Base-by-base conservation (phyloP, 2,329 filamentous ascomycete species). In the Alternaria arbusti region DNA sequence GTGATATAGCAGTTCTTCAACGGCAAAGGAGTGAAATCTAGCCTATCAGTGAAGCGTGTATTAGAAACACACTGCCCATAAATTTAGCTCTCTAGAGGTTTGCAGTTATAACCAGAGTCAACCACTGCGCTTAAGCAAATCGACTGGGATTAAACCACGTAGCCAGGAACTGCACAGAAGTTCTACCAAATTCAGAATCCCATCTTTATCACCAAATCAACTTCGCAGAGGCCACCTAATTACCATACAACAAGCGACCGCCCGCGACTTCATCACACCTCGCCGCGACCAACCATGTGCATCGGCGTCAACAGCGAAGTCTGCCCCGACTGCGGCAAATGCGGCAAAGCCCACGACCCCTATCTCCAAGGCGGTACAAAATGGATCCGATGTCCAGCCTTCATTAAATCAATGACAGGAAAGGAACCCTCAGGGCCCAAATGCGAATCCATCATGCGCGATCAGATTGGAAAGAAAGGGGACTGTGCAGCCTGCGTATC, bases 231-330 rank as follows among this genome's bases (percentile, higher is more conserved):
- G 20, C 12, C 17, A 36, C 8, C 49, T 17, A 0, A 11, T 17
- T 11, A 3, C 36, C 36, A 17, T 1, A 11, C n/a, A 17, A 17
- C 20, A 51, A 17, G 6, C 2, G 1, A 0, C 1, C 26, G 1
- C 26, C 47, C 17, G 5, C 36, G 1, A 40, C 8, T 17, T 17
- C 36, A 51, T 15, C n/a, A 9, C 12, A 22, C 3, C 1, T 9
- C 7, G 20, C n/a, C 26, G 1, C 26, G 2, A 10, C 7, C 1
- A 2, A 15, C 15, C 0, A 51, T 51, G 28, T 51, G 49, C 20
- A 23, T 36, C 28, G 8, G 17, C 12, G 20, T 51, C 9, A 28
- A 20, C 12, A 51, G 28, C 17, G 22, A 51, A 17, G 22, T 22
- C 49, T 32, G 28, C 20, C 49, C 49, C 20, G 10, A 22, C 5